These are phyloP conservation scores for Metschnikowia kunwiensis DNA, from an alignment of 805 yeast genomes.

Conservation along the genomic window DNA sequence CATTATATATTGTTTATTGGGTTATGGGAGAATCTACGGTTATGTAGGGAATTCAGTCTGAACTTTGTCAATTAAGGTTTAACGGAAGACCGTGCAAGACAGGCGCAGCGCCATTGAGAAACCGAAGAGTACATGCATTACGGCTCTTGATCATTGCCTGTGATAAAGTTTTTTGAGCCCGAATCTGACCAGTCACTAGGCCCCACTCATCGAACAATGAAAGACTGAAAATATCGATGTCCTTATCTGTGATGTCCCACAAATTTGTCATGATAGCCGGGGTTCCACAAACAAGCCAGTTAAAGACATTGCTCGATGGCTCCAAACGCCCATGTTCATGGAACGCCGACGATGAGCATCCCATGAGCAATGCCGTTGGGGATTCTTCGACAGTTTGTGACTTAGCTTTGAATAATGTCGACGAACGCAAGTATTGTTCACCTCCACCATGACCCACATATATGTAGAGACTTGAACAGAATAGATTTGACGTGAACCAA, in stretches of 20 bases:
- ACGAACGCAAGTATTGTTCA: slow-evolving; percentile 68
- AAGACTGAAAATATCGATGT: slow-evolving; percentile 75
- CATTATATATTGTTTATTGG: slow-evolving; percentile 1
- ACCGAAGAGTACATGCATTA: slow-evolving; percentile 62
- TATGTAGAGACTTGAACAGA: slow-evolving; percentile 48
- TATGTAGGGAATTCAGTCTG: too few species aligned
- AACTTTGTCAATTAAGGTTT: slow-evolving; percentile 1
- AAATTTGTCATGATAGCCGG: slow-evolving; percentile 81
- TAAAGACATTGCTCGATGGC: slow-evolving; percentile 72
- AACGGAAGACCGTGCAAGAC: slow-evolving; percentile 86
- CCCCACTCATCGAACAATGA: slow-evolving; percentile 68
- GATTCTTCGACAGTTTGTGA: slow-evolving; percentile 34
- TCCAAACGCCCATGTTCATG: slow-evolving; percentile 57
- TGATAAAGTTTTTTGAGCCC: slow-evolving; percentile 35
- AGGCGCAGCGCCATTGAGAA: slow-evolving; percentile 90
- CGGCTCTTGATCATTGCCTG: slow-evolving; percentile 63
- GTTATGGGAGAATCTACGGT: slow-evolving; percentile 1
- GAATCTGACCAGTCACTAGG: slow-evolving; percentile 27
- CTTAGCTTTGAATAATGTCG: slow-evolving; percentile 37
- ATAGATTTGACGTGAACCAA: slow-evolving; percentile 44
- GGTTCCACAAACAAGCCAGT: slow-evolving; percentile 76
- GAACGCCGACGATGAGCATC: slow-evolving; percentile 85
- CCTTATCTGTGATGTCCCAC: slow-evolving; percentile 98
- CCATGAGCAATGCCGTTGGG: slow-evolving; percentile 70
- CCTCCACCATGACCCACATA: slow-evolving; percentile 98